Evolutionary conservation across 805 yeast genomes (phyloP).

Genomic region (Candida golubevii): DNA sequence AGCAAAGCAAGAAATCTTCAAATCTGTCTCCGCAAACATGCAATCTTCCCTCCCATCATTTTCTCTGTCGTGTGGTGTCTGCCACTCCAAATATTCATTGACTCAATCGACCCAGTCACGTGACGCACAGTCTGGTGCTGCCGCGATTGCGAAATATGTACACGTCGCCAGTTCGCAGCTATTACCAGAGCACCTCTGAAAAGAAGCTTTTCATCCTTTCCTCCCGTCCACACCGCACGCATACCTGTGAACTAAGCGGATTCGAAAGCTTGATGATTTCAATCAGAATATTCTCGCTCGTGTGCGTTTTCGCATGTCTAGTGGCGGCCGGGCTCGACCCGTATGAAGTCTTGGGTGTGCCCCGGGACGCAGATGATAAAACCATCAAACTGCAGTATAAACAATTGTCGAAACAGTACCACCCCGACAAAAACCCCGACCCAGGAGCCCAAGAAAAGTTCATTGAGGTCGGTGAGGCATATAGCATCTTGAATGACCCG

Average conservation of each 20-base stretch:
- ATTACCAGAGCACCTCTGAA: too few relatives aligned
- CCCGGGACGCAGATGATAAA: conserved; percentile 64
- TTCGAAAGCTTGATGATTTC: background rate
- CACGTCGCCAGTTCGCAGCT: too few relatives aligned
- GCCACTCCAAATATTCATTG: too few relatives aligned
- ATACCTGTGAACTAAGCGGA: background rate
- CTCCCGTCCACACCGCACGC: background rate
- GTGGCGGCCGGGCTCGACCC: conserved; percentile 37
- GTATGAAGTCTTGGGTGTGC: conserved; percentile 64
- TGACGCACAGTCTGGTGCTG: too few relatives aligned
- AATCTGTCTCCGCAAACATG: too few relatives aligned
- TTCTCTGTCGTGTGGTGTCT: too few relatives aligned
- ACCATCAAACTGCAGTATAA: conserved; percentile 86
- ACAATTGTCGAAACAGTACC: conserved; percentile 75
- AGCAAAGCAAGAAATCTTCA: too few relatives aligned
- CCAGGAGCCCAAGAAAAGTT: conserved; percentile 82
- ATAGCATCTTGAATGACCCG: conserved; percentile 72
- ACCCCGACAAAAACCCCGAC: conserved; percentile 90
- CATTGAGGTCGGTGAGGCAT: conserved; percentile 90
- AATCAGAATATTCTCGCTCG: conserved; percentile 2
- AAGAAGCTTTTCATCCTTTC: too few relatives aligned
- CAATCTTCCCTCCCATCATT: too few relatives aligned
- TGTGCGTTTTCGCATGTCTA: conserved; percentile 9
- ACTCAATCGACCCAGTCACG: too few relatives aligned
- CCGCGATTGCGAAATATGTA: too few relatives aligned